These are phyloP conservation scores for Pseudocercospora fijiensis DNA, from an alignment of 2,329 filamentous ascomycete genomes.

Conservation along the genomic window DNA sequence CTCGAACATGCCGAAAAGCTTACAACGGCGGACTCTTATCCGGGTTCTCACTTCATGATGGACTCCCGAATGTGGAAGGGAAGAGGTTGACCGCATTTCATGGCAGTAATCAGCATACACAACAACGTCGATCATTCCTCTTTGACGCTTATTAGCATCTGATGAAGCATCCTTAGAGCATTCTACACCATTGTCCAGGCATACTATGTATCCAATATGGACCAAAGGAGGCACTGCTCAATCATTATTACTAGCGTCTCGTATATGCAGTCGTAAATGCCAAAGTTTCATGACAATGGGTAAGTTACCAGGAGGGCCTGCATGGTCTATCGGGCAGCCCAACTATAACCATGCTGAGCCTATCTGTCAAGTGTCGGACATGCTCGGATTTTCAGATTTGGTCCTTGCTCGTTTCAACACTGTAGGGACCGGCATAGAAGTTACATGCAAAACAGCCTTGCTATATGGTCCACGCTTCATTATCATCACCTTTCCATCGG, in stretches of 20 bases:
- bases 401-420: not conserved
- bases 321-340: not conserved
- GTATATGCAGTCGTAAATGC: not conserved
- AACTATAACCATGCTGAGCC: not conserved
- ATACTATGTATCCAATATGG: not conserved
- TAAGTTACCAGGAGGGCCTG: not conserved
- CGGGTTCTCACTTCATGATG: not conserved
- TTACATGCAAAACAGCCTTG: not conserved
- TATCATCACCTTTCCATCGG: not conserved
- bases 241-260: not conserved
- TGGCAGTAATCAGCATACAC: not conserved
- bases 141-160: not conserved
- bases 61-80: not conserved
- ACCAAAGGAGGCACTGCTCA: not conserved
- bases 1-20: not conserved
- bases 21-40: not conserved
- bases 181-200: not conserved
- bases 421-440: not conserved
- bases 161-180: not conserved
- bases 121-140: not conserved
- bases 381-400: not conserved
- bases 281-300: not conserved
- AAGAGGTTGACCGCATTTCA: not conserved
- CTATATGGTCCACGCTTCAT: not conserved
- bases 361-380: not conserved